These are phyloP conservation scores for Raphanus hybrid DNA, from an alignment of 441 rosid species.

Conservation along the genomic window DNA sequence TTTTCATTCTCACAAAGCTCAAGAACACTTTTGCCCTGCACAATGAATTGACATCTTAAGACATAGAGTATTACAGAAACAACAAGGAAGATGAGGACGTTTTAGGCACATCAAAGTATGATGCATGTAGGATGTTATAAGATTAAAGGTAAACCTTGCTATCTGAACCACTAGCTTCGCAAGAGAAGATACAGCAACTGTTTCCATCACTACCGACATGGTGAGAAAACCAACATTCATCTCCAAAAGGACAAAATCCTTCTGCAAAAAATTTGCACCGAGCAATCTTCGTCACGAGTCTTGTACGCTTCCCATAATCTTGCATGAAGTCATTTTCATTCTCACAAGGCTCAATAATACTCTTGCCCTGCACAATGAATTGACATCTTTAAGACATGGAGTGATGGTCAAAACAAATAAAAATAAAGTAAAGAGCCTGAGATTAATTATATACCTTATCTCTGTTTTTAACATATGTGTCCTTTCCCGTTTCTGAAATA, in stretches of 20 bases:
- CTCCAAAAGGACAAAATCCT: too few relatives aligned
- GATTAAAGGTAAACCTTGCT: too few relatives aligned
- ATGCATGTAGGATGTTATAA: too few relatives aligned
- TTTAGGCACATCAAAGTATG: too few relatives aligned
- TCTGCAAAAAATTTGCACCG: slow-evolving; percentile 39
- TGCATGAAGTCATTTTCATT: slow-evolving; percentile 79
- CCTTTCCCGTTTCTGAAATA: too few relatives aligned
- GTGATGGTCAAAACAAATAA: background rate
- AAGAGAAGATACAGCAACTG: too few relatives aligned
- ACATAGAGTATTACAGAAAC: slow-evolving; percentile 39
- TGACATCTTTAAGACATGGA: background rate
- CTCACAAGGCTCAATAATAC: slow-evolving; percentile 98
- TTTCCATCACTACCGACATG: too few relatives aligned
- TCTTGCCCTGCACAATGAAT: slow-evolving; percentile 65
- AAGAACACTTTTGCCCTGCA: background rate
- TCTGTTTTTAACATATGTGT: too few relatives aligned
- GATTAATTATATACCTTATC: too few relatives aligned
- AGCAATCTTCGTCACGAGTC: slow-evolving; percentile 32
- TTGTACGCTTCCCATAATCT: slow-evolving; percentile 66
- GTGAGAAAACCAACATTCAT: too few relatives aligned
- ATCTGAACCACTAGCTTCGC: too few relatives aligned
- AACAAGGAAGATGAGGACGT: too few relatives aligned
- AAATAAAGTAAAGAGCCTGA: background rate
- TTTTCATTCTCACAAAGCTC: background rate
- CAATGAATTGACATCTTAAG: background rate